Base-by-base conservation (phyloP, 2,329 filamentous ascomycete genomes). In the Penicillium capsulatum region DNA sequence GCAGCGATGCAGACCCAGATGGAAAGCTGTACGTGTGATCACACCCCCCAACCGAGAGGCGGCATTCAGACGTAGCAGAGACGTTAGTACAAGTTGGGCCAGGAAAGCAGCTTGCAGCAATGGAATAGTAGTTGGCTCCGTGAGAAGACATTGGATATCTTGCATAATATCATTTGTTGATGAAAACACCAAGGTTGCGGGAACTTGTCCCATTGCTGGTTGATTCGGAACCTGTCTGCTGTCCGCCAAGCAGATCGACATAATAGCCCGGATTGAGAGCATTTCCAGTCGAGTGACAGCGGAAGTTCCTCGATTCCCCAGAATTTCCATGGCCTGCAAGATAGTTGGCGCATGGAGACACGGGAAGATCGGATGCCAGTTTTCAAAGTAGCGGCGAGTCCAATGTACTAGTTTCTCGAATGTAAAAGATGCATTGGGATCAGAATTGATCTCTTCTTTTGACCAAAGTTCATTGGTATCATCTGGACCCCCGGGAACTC, bases 1-100 rank as follows among this genome's bases (percentile, higher is more conserved):
- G 38, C 77, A 80, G 2, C 76, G 70, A 57, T 80, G 76, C n/a
- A 80, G 65, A 0, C 76, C 76, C 2, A 79, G 59, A 32, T 80
- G 76, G 31, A 75, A 76, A 1, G 74, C 72, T 52, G 77, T 75
- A 3, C 75, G 70, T 5, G 73, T 72, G 3, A 79, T 70, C 2
- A 77, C 58, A 0, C 77, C 77, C 0, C 76, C 74, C 1, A 80
- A 51, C 3, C 76, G 68, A 1, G 76, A 79, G 0, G 77, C 77
- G 10, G 74, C 72, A 44, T 79, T 79, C 7, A 79, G 63, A 4
- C 74, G 72, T 5, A 80, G 62, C 61, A 78, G 75, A 0, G 74
- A 77, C 0, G 76, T 65, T 0, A 80, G 64, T 28, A 78, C 77
- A 0, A 80, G 50, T 47, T 79, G 73, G 2, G 76, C 71, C 19